phyloP scores from a whole-genome alignment of 2,329 filamentous ascomycete species.

The Paraphaeosphaeria sporulosa region DNA sequence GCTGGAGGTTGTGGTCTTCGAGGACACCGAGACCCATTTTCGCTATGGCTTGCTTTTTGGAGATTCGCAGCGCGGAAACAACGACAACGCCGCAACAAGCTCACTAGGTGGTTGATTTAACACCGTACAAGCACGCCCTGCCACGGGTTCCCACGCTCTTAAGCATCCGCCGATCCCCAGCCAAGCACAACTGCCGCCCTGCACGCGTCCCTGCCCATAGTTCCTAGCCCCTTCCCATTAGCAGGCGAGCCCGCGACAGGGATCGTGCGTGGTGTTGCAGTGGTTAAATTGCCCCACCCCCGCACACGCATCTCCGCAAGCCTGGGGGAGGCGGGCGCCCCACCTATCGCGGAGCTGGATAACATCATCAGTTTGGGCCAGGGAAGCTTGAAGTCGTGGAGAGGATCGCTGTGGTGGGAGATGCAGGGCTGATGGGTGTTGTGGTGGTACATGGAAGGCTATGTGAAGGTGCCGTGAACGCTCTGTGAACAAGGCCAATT shows the following conservation, averaged over 20 bases:
- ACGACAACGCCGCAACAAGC: background rate
- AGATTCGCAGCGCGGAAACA: too few relatives aligned
- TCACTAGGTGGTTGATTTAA: too few relatives aligned
- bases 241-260: background rate
- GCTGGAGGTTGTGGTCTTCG: slow-evolving; percentile 28
- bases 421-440: background rate
- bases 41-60: background rate
- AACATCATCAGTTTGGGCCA: background rate
- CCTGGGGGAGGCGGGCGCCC: slow-evolving; percentile 1
- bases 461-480: background rate
- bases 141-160: background rate
- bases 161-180: slow-evolving; percentile 1
- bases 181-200: slow-evolving; percentile 12
- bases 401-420: background rate
- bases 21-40: slow-evolving; percentile 32
- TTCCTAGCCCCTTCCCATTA: background rate
- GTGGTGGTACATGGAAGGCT: background rate
- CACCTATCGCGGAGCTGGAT: slow-evolving; percentile 6
- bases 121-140: background rate
- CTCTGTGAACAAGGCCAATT: background rate
- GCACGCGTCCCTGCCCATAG: background rate
- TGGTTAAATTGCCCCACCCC: slow-evolving; percentile 9
- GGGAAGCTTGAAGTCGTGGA: background rate
- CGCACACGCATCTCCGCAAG: slow-evolving; percentile 6
- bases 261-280: slow-evolving; percentile 5